Conservation (phyloP, 192 early-diverging fungal species). For the Backusella parvicylindrica region DNA sequence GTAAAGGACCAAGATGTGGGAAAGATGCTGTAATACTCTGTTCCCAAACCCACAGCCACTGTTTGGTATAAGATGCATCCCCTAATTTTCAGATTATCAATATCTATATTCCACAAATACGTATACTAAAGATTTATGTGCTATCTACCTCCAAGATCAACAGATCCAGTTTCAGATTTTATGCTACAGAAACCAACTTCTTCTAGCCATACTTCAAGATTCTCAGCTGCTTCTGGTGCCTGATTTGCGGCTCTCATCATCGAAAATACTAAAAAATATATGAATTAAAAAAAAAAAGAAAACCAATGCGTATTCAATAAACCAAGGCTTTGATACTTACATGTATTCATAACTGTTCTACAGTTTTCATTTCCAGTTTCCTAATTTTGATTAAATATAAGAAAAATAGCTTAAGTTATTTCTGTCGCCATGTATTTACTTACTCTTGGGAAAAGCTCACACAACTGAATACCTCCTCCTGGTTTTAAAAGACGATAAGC, state of each 20-base stretch:
- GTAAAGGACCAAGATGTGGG: background rate
- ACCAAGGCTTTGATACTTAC: background rate
- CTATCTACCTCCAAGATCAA: background rate
- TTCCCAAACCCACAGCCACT: background rate
- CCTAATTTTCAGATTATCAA: background rate
- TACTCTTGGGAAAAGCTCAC: constrained; percentile 11
- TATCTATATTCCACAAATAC: background rate
- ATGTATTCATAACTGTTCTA: background rate
- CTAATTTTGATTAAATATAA: background rate
- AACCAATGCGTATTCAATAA: background rate
- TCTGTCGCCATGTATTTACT: background rate
- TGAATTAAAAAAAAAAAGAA: background rate
- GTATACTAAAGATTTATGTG: background rate
- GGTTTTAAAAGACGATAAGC: constrained; percentile 21
- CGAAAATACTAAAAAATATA: background rate
- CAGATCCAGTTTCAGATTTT: background rate
- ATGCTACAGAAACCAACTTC: background rate
- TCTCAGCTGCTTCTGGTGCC: background rate
- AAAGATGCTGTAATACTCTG: background rate
- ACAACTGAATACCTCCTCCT: constrained; percentile 18
- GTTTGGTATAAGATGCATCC: background rate
- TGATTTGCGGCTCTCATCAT: background rate
- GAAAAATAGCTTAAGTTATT: background rate
- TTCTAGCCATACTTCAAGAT: background rate
- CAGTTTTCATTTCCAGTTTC: constrained; percentile 7